Percentiles rank a stretch among this genome's conserved stretches.
Conservation (phyloP, 2,329 filamentous ascomycete species). For the Akanthomyces lecanii region DNA sequence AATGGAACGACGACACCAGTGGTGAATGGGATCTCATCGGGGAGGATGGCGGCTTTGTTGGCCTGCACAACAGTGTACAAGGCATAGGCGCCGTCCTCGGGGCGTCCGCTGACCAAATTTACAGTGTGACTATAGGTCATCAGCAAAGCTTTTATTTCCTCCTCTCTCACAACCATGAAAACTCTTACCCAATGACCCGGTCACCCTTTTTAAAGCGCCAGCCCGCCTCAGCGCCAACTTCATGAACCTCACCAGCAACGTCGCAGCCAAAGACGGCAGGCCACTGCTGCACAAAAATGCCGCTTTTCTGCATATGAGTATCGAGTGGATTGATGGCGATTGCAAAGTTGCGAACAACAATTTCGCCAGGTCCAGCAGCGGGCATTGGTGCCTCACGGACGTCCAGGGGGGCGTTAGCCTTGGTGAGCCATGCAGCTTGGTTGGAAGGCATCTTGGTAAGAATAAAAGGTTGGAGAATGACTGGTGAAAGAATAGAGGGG, state of each 20-base stretch:
- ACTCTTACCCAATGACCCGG: conserved; percentile 21
- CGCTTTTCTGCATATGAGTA: conserved; percentile 26
- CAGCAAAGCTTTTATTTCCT: no score
- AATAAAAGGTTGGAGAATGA: no score
- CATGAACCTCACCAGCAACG: conserved; percentile 28
- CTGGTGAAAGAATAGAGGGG: no score
- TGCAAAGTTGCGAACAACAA: conserved; percentile 23
- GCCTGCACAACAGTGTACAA: conserved; percentile 23
- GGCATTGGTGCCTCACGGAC: conserved; percentile 26
- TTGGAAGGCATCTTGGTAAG: conserved; percentile 22
- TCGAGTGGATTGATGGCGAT: conserved; percentile 30
- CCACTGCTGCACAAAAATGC: conserved; percentile 32
- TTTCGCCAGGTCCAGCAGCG: background rate
- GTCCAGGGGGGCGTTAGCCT: conserved; percentile 21
- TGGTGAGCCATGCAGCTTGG: conserved; percentile 25
- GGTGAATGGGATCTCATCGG: conserved; percentile 23
- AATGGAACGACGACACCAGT: conserved; percentile 22
- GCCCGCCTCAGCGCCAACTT: conserved; percentile 23
- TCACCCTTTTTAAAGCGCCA: conserved; percentile 27
- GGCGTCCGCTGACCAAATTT: conserved; percentile 25
- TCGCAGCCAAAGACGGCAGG: conserved; percentile 29
- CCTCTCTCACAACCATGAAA: background rate
- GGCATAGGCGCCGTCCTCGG: conserved; percentile 27
- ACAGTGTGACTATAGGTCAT: conserved; percentile 20
- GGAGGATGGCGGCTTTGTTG: conserved; percentile 26